These are phyloP conservation scores for Gardenia jasminoides DNA, from an alignment of 257 asterid genomes.

Conservation along the genomic window DNA sequence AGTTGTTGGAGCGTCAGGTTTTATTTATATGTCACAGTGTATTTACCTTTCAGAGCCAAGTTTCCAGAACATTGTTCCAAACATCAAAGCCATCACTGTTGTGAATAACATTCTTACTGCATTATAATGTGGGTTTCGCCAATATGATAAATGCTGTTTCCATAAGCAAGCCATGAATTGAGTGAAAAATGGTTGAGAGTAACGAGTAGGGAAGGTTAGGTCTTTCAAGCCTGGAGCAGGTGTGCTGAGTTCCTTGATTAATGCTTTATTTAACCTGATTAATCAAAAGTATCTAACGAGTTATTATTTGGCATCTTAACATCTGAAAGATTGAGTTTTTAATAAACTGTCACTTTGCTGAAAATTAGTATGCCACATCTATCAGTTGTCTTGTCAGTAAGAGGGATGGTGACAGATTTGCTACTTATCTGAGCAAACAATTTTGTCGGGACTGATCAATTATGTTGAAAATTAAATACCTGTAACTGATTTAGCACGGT, in stretches of 20 bases:
- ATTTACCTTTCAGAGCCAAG: constrained; percentile 63
- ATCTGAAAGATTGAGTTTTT: no score
- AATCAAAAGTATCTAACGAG: no score
- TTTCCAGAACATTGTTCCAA: constrained; percentile 81
- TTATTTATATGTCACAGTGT: neutral
- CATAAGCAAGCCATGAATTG: constrained; percentile 80
- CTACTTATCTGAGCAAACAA: neutral
- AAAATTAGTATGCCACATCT: no score
- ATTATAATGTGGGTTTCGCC: constrained; percentile 77
- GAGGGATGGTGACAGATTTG: neutral
- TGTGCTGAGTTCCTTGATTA: constrained; percentile 54
- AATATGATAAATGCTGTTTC: constrained; percentile 81
- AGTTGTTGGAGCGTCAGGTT: neutral
- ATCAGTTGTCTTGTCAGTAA: neutral
- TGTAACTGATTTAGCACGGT: neutral
- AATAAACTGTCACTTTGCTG: no score
- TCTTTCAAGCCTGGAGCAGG: constrained; percentile 59
- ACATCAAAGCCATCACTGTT: constrained; percentile 53
- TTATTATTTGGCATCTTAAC: no score
- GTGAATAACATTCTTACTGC: constrained; percentile 78
- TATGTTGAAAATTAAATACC: no score
- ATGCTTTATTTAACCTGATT: constrained; percentile 70
- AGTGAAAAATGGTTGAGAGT: constrained; percentile 58
- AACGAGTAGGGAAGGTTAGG: constrained; percentile 48
- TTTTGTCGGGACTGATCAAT: no score